Evolutionary conservation across 306 rosid species (phyloP), one percentile per base, ranked within the genome.

Genomic region (Lathyrus sativus): DNA sequence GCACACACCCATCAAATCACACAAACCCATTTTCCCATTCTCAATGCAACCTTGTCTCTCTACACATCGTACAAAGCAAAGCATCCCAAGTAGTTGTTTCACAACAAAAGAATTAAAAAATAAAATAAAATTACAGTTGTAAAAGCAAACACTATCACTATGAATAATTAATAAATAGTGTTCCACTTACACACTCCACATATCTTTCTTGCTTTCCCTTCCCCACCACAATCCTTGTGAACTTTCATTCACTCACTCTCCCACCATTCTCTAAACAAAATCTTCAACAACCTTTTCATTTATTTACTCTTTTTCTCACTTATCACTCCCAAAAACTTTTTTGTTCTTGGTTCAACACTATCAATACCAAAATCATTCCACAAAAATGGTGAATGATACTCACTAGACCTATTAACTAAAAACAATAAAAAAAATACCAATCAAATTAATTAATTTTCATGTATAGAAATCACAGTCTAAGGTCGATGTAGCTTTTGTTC

Each of bases 1-100:
- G 66, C 83, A 64, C 81, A 82, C 82, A 80, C 69, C 74, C 82
- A 80, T 84, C 90, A 86, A 84, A 90, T 82, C 90, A 90, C 79
- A 67, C 77, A 70, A 74, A 71, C 76, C 78, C 85, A 66, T 24
- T 77, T 82, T 74, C 83, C 81, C 80, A 83, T 79, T 85, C 80
- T 80, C 76, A 68, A 67, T 76, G 83, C 80, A 84, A 77, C 67
- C 85, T 88, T 78, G 85, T 86, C 81, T 72, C 80, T 72, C 80
- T 76, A 80, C 71, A 76, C 50, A 44, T 49, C 86, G 81, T 41
- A 69, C 57, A 81, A 38, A 59, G 44, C 44, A 61, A 80, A 81
- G 88, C 91, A 84, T 84, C 90, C 86, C 88, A 84, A 80, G 78
- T 85, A 44, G 48, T 46, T 44, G 55, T 50, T 12, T 71, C 76